Conservation (phyloP, 1,139 yeast genomes). For the Zygosaccharomyces sapae region DNA sequence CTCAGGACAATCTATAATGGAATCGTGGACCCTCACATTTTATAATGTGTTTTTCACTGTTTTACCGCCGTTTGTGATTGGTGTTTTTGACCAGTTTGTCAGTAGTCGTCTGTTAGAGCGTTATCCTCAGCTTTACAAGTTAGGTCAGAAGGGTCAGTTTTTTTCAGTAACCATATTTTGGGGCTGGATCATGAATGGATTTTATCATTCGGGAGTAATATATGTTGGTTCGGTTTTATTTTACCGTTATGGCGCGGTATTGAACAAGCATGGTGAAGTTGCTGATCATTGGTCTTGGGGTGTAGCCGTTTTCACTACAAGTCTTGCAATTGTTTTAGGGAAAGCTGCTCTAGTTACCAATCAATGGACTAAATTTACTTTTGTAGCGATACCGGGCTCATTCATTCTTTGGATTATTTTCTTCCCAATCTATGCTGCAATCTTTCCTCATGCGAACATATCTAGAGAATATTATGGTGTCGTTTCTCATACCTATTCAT, state of each 20-base stretch:
- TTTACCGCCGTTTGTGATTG: constrained; percentile 91
- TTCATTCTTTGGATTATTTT: constrained; percentile 75
- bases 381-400: constrained; percentile 94
- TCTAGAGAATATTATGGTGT: constrained; percentile 85
- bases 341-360: constrained; percentile 91
- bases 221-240: constrained; percentile 70
- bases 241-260: constrained; percentile 62
- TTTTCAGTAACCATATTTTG: constrained; percentile 90
- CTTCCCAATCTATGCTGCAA: constrained; percentile 79
- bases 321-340: constrained; percentile 84
- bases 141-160: constrained; percentile 85
- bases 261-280: constrained; percentile 57
- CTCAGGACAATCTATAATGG: constrained; percentile 93
- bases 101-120: constrained; percentile 83
- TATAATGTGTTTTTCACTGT: constrained; percentile 96
- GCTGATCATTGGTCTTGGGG: constrained; percentile 97
- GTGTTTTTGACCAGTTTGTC: constrained; percentile 94
- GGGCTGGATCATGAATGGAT: constrained; percentile 97
- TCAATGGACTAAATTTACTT: constrained; percentile 91
- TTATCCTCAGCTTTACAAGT: constrained; percentile 86
- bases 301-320: constrained; percentile 80
- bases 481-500: constrained; percentile 67
- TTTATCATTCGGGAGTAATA: constrained; percentile 84
- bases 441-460: constrained; percentile 81
- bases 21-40: constrained; percentile 95